A percentile compares a stretch with the other conserved stretches of the same genome.
phyloP scores from a whole-genome alignment of 2,329 filamentous ascomycete genomes.

The Verticillium dahliae region DNA sequence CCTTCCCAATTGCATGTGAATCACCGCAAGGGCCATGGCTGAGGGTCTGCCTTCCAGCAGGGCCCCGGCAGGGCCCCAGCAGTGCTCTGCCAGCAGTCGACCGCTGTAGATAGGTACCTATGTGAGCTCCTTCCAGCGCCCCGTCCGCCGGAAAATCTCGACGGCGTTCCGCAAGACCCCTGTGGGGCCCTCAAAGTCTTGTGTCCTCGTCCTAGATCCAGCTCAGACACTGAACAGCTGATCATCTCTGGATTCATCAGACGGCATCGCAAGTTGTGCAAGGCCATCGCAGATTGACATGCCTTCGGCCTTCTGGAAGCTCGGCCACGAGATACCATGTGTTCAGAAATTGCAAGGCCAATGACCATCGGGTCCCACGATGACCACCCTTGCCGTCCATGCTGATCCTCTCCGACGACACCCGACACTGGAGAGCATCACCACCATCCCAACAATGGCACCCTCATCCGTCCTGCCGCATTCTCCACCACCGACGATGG shows the following conservation, averaged over 20 bases:
- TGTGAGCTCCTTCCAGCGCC: background rate
- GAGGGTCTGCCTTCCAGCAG: background rate
- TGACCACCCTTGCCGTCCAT: no score
- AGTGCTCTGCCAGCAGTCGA: background rate
- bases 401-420: background rate
- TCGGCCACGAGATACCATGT: no score
- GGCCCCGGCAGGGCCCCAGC: no score
- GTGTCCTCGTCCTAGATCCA: no score
- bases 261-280: background rate
- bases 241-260: background rate
- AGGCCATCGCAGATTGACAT: no score
- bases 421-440: background rate
- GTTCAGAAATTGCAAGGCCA: no score
- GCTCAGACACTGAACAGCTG: no score
- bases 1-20: no score
- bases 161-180: background rate
- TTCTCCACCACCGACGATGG: conserved; percentile 1
- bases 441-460: background rate
- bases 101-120: background rate
- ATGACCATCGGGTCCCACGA: no score
- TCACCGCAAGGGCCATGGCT: no score
- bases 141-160: background rate
- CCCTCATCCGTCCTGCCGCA: background rate
- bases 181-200: background rate
- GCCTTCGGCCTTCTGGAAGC: no score